Conservation (phyloP, 1,284 basidiomycete genomes). For the Lignosus rhinocerotis region DNA sequence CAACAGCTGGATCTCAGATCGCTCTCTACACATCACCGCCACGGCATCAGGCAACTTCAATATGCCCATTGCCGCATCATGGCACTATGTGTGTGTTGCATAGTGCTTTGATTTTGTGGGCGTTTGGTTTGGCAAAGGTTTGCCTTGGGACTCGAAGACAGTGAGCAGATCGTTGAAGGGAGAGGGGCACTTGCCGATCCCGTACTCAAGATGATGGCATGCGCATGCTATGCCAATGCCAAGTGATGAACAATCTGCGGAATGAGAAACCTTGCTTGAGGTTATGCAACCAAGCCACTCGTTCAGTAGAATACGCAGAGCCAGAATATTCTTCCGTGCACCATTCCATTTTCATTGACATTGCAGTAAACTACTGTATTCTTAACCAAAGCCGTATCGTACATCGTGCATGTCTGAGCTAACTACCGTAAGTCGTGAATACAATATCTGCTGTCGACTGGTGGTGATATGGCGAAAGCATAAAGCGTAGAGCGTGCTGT, state of each 20-base stretch:
- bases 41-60: too few species aligned
- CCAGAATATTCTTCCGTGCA: background rate
- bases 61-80: background rate
- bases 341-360: background rate
- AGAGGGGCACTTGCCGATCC: too few species aligned
- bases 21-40: background rate
- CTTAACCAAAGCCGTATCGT: slow-evolving; percentile 12
- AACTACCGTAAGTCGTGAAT: slow-evolving; percentile 9
- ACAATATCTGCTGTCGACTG: slow-evolving; percentile 3
- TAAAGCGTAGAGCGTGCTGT: background rate
- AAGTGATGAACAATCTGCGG: too few species aligned
- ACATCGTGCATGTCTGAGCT: slow-evolving; percentile 2
- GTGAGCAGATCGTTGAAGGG: background rate
- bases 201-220: too few species aligned
- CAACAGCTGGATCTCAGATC: slow-evolving; percentile 3
- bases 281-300: background rate
- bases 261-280: background rate
- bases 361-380: slow-evolving; percentile 11
- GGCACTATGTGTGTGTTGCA: background rate
- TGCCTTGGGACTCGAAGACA: background rate
- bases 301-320: background rate
- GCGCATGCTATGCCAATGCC: too few species aligned
- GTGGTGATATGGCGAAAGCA: background rate
- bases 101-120: background rate
- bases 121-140: too few species aligned